Evolutionary conservation across 148 eudicot genomes (phyloP).

Genomic region (Nyssa sinensis): DNA sequence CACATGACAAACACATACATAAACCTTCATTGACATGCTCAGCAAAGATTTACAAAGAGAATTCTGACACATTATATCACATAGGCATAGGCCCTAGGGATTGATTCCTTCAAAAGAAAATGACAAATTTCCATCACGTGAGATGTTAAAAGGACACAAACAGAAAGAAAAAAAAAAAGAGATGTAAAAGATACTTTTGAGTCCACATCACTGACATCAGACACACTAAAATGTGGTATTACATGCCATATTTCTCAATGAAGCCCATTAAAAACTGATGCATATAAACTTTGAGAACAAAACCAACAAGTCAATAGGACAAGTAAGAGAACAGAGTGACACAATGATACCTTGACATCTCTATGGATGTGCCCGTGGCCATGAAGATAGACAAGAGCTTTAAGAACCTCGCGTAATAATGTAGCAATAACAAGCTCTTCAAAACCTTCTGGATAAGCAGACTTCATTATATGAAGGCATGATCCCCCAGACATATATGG

Average conservation of each 20-base stretch:
- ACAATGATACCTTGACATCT: constrained; percentile 82
- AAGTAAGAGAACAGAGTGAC: background rate
- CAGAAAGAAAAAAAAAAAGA: no score
- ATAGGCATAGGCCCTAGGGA: background rate
- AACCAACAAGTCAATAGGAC: background rate
- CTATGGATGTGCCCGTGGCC: constrained; percentile 91
- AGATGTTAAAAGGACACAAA: no score
- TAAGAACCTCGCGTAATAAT: constrained; percentile 79
- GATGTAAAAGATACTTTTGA: no score
- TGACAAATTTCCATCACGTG: background rate
- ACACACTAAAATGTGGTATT: no score
- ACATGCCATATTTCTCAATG: background rate
- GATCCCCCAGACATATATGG: constrained; percentile 98
- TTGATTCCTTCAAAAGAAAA: background rate
- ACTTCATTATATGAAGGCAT: constrained; percentile 94
- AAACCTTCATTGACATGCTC: background rate
- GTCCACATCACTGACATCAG: no score
- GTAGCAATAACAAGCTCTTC: constrained; percentile 95
- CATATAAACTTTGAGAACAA: background rate
- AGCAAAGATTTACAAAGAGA: background rate
- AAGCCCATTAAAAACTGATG: background rate
- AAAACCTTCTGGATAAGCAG: constrained; percentile 81
- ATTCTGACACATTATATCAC: background rate
- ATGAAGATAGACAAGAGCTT: constrained; percentile 94
- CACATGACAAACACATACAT: background rate